Base-by-base conservation (phyloP, 1,284 basidiomycete genomes). In the Xerocomus amazonicus region DNA sequence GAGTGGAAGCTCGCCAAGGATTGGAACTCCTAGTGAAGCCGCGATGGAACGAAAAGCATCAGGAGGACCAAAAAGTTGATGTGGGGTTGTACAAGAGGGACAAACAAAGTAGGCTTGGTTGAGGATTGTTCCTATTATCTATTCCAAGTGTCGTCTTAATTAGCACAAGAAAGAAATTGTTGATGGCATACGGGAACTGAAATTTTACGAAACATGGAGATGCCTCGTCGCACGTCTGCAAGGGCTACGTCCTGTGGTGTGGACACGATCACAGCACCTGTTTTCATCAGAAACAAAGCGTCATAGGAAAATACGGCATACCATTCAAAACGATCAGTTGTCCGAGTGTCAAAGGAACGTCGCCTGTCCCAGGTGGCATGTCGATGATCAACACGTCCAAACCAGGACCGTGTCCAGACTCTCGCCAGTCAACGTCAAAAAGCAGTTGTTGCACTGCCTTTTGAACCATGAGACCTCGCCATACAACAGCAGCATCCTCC, bases 381-480 rank as follows among this genome's bases (percentile, higher is more conserved):
- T 99, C 97, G 42, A 99, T 77, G 9, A 99, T 91, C 9, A 99
- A 76, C 1, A 92, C 76, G 63, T 99, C 96, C 27, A 98, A 71
- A 4, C 73, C 75, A 3, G 70, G 60, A n/a, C 69, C 68, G 45
- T 67, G 53, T 27, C 59, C 64, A 9, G 70, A 70, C 3, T 67
- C 72, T 26, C 76, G 70, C 96, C 97, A 99, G 66, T 98, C 96
- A 2, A 98, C 93, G 59, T 98, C 94, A 63, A 99, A 98, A 0
- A 98, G 77, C 0, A 99, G 76, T 66, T 99, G 92, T 68, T 98
- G 96, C 0, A 96, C 93, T 23, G 96, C 95, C 66, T 99, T 99
- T 73, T 97, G 95, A 2, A 99, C 97, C 96, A 99, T 98, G 43
- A 98, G 81, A 1, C 96, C 96, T 34, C 96, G 79, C 96, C 96